Evolutionary conservation across 495 filamentous ascomycete species (phyloP), one percentile per base, ranked within the genome.

Genomic region (Aspergillus wentii): DNA sequence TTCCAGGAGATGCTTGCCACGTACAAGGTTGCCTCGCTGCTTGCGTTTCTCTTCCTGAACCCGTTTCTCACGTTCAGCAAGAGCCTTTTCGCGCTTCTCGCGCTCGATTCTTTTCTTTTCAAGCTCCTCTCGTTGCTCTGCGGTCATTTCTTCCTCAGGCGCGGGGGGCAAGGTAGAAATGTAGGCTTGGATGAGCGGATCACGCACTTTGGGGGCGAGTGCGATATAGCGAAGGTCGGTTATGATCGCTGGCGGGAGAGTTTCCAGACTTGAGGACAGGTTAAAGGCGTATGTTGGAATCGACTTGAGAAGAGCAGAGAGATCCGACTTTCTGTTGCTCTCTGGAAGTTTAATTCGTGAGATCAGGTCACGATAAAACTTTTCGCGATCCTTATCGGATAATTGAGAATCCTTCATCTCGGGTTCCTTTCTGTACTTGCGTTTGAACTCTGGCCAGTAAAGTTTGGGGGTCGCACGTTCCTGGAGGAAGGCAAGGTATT

Each of bases 391-490:
- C 51, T 89, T 94, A 53, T 98, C 94, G 1, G 65, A 61, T 18
- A 96, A 53, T 30, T 82, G 76, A 5, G 76, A 56, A 45, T 90
- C 82, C 33, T 78, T 81, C 90, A 97, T 94, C 35, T 79, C 78
- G 0, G 74, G 54, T 39, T 91, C 88, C 43, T 83, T 88, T 42
- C 82, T 83, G 49, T 81, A 92, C 52, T 95, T 97, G 20, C 91
- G 74, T 45, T 86, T 86, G 58, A 98, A 98, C 54, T 98, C 92
- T 0, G 86, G 80, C 92, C 92, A 98, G 61, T 94, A 98, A 8
- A 97, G 67, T 62, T 95, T 96, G 1, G 85, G 82, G 0, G 82
- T 91, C 1, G 88, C 88, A 39, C 83, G 69, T 43, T 83, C 78
- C 40, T 89, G 78, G 15, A 98, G 67, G 46, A 98, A 88, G 1